Conservation (phyloP, 768 basidiomycete genomes). For the Pulveroboletus sp. region DNA sequence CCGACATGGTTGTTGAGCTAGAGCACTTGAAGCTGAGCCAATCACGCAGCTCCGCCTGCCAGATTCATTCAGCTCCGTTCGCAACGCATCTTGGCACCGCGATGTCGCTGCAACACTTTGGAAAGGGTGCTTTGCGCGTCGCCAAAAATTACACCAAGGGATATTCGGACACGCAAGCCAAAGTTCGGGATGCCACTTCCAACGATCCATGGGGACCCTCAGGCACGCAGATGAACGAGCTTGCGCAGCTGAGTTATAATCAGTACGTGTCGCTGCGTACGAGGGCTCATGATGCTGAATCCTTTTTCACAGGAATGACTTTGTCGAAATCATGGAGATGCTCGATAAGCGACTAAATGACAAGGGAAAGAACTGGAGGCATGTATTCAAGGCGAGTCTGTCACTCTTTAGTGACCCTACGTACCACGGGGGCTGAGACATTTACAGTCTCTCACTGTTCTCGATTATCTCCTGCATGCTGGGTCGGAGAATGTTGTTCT, state of each 20-base stretch:
- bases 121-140: constrained; percentile 79
- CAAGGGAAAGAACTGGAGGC: constrained; percentile 99
- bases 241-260: constrained; percentile 95
- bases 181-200: constrained; percentile 93
- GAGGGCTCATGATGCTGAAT: background rate
- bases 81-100: constrained; percentile 13
- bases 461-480: constrained; percentile 94
- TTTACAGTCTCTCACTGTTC: constrained; percentile 76
- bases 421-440: constrained; percentile 8
- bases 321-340: constrained; percentile 99
- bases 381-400: constrained; percentile 88
- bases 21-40: too few species aligned
- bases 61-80: constrained; percentile 19
- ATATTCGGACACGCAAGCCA: constrained; percentile 92
- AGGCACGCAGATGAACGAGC: constrained; percentile 98
- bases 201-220: constrained; percentile 99
- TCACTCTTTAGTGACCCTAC: background rate
- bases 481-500: constrained; percentile 98
- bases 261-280: constrained; percentile 54
- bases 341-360: constrained; percentile 97
- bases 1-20: constrained; percentile 45
- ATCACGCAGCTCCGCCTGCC: too few species aligned
- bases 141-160: constrained; percentile 96
- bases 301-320: constrained; percentile 62
- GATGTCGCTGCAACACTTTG: constrained; percentile 71